A percentile compares a stretch with the other conserved stretches of the same genome.
Evolutionary conservation across 2,329 filamentous ascomycete genomes (phyloP).

Genomic region (Fusarium metavorans): DNA sequence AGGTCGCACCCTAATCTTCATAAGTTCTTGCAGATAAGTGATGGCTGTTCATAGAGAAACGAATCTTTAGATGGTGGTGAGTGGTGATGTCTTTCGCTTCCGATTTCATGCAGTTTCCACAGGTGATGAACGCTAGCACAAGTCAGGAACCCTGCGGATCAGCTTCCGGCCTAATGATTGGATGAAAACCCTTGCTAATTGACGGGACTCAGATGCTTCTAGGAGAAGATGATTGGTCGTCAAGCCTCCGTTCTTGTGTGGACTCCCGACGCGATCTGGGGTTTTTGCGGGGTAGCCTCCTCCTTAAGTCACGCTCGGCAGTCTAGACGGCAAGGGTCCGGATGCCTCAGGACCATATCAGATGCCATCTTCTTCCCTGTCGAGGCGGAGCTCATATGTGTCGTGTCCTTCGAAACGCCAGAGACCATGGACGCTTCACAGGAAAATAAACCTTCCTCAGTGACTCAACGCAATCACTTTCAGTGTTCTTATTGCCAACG

Average conservation of each 20-base stretch:
- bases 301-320: not conserved
- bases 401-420: not conserved
- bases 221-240: not conserved
- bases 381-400: not conserved
- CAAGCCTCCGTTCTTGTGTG: not conserved
- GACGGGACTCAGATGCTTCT: not conserved
- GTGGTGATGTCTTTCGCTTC: not conserved
- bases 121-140: not conserved
- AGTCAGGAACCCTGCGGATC: not conserved
- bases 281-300: not conserved
- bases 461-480: slow-evolving; percentile 18
- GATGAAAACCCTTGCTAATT: not conserved
- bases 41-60: not conserved
- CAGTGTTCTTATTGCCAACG: slow-evolving; percentile 34
- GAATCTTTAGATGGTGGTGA: not conserved
- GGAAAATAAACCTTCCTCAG: not conserved
- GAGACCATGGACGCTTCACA: slow-evolving; percentile 13
- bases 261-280: not conserved
- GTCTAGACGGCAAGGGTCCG: not conserved
- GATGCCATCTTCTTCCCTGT: not conserved
- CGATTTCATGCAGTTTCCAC: not conserved
- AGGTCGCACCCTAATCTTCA: not conserved
- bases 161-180: not conserved
- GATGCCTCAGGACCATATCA: not conserved
- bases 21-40: not conserved